Evolutionary conservation across 495 filamentous ascomycete species (phyloP), one percentile per base, ranked within the genome.

Genomic region (Jackrogersella minutella): DNA sequence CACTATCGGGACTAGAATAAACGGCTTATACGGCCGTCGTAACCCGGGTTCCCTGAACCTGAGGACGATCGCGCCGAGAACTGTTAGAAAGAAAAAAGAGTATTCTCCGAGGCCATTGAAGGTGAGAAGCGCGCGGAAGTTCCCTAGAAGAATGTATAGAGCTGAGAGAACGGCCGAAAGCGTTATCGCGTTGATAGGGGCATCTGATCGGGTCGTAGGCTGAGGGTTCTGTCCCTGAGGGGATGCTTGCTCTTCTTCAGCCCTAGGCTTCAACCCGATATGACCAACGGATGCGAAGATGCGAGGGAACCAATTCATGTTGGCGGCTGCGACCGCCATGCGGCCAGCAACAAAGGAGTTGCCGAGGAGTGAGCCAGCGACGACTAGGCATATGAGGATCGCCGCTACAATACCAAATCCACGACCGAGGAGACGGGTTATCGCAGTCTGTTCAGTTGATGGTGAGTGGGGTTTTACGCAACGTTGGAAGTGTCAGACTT

Each of bases 91-190:
- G 76, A 86, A 87, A 71, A 87, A 86, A 0, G 80, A 76, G 59
- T 84, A 86, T 67, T 86, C 85, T 9, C 79, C 82, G 2, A 87
- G 70, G 0, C 85, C 84, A 61, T 84, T 84, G 69, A 86, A 84
- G 2, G 83, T 86, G 6, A 87, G 67, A 2, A 87, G 75, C 0
- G 80, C 78, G 4, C 83, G 79, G 76, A 87, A 86, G 64, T 76
- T 86, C 2, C 84, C 85, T 2, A 86, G 68, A 14, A 85, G 71
- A 33, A 86, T 85, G 66, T 86, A 87, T 6, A 85, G 33, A 0
- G 79, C 68, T 1, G 84, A 78, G 8, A 86, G 77, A 14, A 79
- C 52, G 0, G 77, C 74, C 6, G 79, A 79, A 1, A 86, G 76
- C 13, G 83, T 63, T 33, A 86, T 74, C 3, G 84, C 82, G 57